Evolutionary conservation across 495 filamentous ascomycete genomes (phyloP), one percentile per base, ranked within the genome.

Genomic region (Aspergillus sclerotioniger): DNA sequence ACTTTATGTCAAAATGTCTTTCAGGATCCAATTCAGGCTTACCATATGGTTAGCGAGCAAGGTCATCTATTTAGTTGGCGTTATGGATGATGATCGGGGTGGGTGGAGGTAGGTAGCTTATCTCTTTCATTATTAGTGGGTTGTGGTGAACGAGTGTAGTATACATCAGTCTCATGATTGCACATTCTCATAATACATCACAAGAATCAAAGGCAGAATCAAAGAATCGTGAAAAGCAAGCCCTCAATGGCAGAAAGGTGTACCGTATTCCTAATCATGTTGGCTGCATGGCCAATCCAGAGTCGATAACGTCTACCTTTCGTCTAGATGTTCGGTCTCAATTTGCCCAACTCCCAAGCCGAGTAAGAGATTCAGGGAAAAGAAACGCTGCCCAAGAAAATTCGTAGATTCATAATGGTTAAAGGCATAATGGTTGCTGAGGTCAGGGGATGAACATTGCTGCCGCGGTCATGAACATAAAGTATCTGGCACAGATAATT

Each of bases 381-480:
- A 6, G 13, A n/a, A 41, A 41, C 13, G 37, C 37, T 41, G 37
- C 7, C 37, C 37, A 41, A 41, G 37, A 15, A 41, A 41, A 41
- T n/a, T 41, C 37, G 37, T 41, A n/a, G 13, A 41, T 7, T 41
- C 37, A n/a, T 41, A 3, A 15, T 3, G n/a, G 5, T 41, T 15
- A n/a, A 41, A 4, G 1, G 37, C 13, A 15, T 41, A 41, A 13
- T 41, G 33, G 33, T 10, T 37, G 37, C 13, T 13, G 37, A 6
- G 5, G 13, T 41, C 37, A 41, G 5, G 37, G 37, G 37, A 41
- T 13, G 37, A 41, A 41, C 37, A 41, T 41, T 13, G 75, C 75
- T 25, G 71, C 71, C 8, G 69, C 25, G 39, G 71, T 62, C 75
- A 78, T 78, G 51, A 76, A 75, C 6, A 67, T 71, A 47, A 78